These are phyloP conservation scores for Thielaviopsis populi DNA, from an alignment of 2,329 filamentous ascomycete genomes.

Conservation along the genomic window DNA sequence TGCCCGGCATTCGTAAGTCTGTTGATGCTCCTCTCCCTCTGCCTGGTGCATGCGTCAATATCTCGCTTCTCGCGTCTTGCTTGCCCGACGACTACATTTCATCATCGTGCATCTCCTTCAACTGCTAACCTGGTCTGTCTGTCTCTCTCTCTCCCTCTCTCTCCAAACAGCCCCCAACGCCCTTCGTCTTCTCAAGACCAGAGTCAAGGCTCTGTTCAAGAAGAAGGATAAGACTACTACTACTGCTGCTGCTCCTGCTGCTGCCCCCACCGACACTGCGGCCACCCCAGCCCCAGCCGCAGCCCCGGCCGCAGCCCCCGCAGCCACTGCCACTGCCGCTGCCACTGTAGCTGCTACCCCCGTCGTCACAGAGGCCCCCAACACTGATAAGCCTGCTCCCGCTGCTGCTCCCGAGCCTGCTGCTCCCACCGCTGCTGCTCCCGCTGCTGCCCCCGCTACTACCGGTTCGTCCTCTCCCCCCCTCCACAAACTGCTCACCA, in stretches of 20 bases:
- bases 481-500: not conserved
- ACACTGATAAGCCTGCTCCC: conserved; percentile 18
- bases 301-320: not conserved
- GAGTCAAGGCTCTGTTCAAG: conserved; percentile 39
- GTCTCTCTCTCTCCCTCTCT: not conserved
- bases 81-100: not conserved
- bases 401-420: conserved; percentile 19
- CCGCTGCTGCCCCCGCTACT: conserved; percentile 16
- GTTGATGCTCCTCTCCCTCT: not conserved
- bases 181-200: conserved; percentile 40
- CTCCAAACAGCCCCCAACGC: conserved; percentile 30
- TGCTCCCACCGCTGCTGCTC: not conserved
- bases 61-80: not conserved
- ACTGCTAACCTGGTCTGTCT: not conserved
- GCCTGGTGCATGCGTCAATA: not conserved
- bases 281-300: conserved; percentile 19
- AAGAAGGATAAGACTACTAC: conserved; percentile 26
- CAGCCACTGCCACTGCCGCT: not conserved
- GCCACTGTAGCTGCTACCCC: not conserved
- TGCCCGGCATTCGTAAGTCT: conserved; percentile 17
- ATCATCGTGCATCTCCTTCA: not conserved
- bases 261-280: conserved; percentile 18
- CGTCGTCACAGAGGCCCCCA: conserved; percentile 6
- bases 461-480: not conserved
- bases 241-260: not conserved